Evolutionary conservation across 345 rosid genomes (phyloP), one percentile per base, ranked within the genome.

Genomic region (Turritis glabra): DNA sequence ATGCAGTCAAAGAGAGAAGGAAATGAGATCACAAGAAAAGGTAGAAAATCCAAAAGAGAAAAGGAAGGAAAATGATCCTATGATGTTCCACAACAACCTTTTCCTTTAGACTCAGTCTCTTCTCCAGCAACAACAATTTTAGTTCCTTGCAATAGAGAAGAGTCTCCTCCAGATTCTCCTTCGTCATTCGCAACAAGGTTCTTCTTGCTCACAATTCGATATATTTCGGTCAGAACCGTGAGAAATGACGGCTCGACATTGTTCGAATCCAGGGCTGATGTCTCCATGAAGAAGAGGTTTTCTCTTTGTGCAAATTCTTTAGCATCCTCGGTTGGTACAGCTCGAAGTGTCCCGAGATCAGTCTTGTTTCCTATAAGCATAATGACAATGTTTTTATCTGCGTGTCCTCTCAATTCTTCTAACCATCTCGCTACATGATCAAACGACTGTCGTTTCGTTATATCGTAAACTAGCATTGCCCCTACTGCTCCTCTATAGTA

Each of bases 271-370:
- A 88, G 77, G 7, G 97, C 88, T 19, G 93, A 90, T 48, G 93
- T 90, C 80, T 90, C 96, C 96, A 85, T 87, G 72, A 88, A 87
- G 79, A 87, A 88, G 2, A 90, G 84, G 58, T 83, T 88, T 70
- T 90, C 96, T 79, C 96, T 88, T 46, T 90, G 91, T 3, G 93
- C 89, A 67, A 90, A 90, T 74, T 90, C 93, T 30, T 90, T 83
- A 1, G 89, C 96, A 23, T 90, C 93, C 48, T 90, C 93, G 0
- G 73, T 75, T 1, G 93, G 93, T 26, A 90, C 92, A 11, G 93
- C 97, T 51, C 92, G 79, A 41, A 85, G 84, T 40, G 85, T 85
- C 13, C 84, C 88, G 62, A 90, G 71, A 77, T 90, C 93, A 19
- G 87, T 83, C 75, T 90, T 90, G 84, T 90, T 90, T 9, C 91